Percentiles rank a stretch among this genome's conserved stretches.
Evolutionary conservation across 768 basidiomycete species (phyloP).

Genomic region (Hirschioporus abietinus): DNA sequence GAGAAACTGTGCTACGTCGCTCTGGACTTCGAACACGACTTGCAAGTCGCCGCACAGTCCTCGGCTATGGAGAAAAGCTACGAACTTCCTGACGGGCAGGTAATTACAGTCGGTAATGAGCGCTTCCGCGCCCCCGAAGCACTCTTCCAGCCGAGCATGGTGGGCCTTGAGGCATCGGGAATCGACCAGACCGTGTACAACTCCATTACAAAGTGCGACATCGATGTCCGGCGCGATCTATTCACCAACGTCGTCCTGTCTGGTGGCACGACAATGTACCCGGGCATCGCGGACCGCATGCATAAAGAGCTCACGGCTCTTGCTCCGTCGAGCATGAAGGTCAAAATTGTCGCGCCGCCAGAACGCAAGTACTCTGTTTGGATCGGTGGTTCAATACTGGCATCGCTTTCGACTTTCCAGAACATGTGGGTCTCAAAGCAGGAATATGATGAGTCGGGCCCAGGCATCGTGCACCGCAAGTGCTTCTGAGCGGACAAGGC

Average conservation of each 20-base stretch:
- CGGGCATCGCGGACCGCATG: slow-evolving; percentile 94
- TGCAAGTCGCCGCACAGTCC: slow-evolving; percentile 85
- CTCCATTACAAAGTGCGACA: slow-evolving; percentile 64
- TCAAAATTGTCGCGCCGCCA: too few relatives aligned
- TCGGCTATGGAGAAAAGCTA: slow-evolving; percentile 91
- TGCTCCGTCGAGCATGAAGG: slow-evolving; percentile 76
- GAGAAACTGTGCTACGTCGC: slow-evolving; percentile 91
- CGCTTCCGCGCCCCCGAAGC: slow-evolving; percentile 58
- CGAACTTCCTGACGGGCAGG: slow-evolving; percentile 83
- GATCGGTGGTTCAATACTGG: too few relatives aligned
- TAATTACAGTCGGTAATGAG: slow-evolving; percentile 68
- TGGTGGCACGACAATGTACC: slow-evolving; percentile 79
- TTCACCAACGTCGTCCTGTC: slow-evolving; percentile 84
- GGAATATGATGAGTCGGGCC: too few relatives aligned
- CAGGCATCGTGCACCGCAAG: too few relatives aligned
- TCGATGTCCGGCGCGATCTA: slow-evolving; percentile 77
- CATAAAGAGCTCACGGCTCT: slow-evolving; percentile 87
- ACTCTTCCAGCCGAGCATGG: slow-evolving; percentile 55
- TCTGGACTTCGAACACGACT: slow-evolving; percentile 90
- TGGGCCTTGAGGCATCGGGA: slow-evolving; percentile 75
- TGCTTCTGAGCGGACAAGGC: too few relatives aligned
- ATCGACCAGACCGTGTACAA: slow-evolving; percentile 72
- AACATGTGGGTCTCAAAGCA: too few relatives aligned
- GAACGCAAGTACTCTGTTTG: too few relatives aligned
- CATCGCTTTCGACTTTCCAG: too few relatives aligned